phyloP scores from a whole-genome alignment of 176 grass and related monocot species.

The Pharus latifolius region DNA sequence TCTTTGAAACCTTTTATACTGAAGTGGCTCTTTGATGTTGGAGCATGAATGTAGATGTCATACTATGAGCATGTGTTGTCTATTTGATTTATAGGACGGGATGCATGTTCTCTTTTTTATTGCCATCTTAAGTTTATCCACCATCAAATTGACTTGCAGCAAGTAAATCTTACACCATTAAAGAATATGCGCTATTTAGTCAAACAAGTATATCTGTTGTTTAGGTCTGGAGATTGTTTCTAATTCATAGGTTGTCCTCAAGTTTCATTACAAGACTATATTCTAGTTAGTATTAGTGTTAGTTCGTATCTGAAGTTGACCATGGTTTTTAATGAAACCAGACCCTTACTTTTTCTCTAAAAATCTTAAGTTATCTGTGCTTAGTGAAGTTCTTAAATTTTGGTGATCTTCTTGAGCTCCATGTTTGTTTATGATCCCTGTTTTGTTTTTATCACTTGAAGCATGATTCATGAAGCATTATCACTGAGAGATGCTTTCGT shows the following conservation, averaged over 20 bases:
- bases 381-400: constrained; percentile 1
- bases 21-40: not conserved
- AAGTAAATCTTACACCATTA: not conserved
- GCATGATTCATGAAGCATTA: not conserved
- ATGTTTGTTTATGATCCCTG: not conserved
- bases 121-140: not conserved
- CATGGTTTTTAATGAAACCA: not conserved
- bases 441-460: not conserved
- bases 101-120: not conserved
- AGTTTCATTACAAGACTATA: not conserved
- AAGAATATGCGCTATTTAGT: not conserved
- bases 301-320: not conserved
- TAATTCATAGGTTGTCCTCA: not conserved
- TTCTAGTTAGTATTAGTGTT: not conserved
- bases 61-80: not conserved
- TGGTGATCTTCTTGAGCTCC: not conserved
- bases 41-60: not conserved
- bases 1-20: not conserved
- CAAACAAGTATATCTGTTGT: not conserved
- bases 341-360: too few relatives aligned
- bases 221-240: not conserved
- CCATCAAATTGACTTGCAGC: not conserved
- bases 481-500: not conserved
- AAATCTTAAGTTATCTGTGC: too few relatives aligned
- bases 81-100: not conserved